These are phyloP conservation scores for Suillus decipiens DNA, from an alignment of 768 basidiomycete species.

Conservation along the genomic window DNA sequence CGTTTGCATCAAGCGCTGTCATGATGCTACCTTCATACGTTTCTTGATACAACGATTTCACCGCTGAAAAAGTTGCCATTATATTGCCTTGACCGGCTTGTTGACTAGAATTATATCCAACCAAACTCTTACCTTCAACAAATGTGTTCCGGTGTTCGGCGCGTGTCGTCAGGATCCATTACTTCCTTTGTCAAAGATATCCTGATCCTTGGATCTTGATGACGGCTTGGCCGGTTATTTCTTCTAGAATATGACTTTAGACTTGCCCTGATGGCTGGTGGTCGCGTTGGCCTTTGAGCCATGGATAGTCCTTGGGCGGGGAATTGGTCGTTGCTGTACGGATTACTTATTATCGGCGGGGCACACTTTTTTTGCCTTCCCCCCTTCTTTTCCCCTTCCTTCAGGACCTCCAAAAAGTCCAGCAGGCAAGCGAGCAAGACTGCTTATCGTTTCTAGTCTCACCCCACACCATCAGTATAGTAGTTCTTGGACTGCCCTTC, in stretches of 20 bases:
- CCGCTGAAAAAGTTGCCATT: not conserved
- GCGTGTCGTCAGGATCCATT: too few relatives aligned
- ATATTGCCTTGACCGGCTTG: not conserved
- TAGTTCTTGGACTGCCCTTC: not conserved
- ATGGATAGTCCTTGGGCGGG: not conserved
- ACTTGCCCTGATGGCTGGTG: not conserved
- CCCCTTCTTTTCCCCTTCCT: not conserved
- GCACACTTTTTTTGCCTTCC: not conserved
- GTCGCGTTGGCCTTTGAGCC: not conserved
- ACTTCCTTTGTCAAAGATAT: too few relatives aligned
- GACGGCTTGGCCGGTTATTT: not conserved
- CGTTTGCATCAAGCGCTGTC: too few relatives aligned
- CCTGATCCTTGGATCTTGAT: not conserved
- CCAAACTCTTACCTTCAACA: not conserved
- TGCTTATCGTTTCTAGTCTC: not conserved
- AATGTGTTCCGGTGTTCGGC: too few relatives aligned
- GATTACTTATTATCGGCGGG: too few relatives aligned
- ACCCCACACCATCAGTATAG: not conserved
- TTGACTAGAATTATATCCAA: not conserved
- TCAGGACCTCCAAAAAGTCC: not conserved
- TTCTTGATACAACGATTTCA: too few relatives aligned
- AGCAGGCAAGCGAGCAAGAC: not conserved
- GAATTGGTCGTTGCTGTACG: too few relatives aligned
- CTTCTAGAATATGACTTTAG: not conserved
- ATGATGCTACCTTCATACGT: too few relatives aligned